phyloP scores from a whole-genome alignment of 1,139 yeast genomes.

The Entelexis sorbosivorans region DNA sequence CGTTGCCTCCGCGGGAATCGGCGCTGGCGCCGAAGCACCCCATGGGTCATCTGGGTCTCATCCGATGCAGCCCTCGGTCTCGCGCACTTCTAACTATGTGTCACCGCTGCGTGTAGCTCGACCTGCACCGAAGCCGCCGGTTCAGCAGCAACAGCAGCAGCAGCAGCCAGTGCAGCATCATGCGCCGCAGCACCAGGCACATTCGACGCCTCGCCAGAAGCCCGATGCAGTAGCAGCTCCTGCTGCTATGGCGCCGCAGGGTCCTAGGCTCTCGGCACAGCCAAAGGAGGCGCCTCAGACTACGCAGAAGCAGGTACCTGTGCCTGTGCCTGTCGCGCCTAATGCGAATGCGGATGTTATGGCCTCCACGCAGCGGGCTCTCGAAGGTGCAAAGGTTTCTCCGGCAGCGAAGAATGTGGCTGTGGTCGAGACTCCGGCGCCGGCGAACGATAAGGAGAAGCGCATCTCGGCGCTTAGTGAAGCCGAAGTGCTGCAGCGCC shows the following conservation, averaged over 20 bases:
- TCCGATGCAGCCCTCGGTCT: neutral
- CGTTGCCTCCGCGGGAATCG: neutral
- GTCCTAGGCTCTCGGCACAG: neutral
- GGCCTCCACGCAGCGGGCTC: neutral
- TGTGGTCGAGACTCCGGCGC: neutral
- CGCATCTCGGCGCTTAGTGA: conserved; percentile 68
- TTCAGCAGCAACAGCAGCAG: conserved; percentile 18
- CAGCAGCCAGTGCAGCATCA: conserved; percentile 3
- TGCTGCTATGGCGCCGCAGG: neutral
- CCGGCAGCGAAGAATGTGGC: neutral
- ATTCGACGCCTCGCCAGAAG: neutral
- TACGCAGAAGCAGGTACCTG: neutral
- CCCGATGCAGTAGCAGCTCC: neutral
- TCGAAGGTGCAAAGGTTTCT: neutral
- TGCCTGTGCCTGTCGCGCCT: conserved; percentile 1
- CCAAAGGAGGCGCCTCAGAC: neutral
- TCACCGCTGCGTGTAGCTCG: conserved; percentile 10
- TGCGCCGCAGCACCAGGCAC: neutral
- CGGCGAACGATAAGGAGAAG: conserved; percentile 34
- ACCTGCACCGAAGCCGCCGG: conserved; percentile 12
- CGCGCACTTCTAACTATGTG: neutral
- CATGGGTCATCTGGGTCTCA: neutral
- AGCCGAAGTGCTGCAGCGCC: conserved; percentile 71
- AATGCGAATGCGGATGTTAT: neutral
- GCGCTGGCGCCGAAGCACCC: conserved; percentile 3